Conservation (phyloP, 352 stramenopile species). For the Phytophthora kernoviae region DNA sequence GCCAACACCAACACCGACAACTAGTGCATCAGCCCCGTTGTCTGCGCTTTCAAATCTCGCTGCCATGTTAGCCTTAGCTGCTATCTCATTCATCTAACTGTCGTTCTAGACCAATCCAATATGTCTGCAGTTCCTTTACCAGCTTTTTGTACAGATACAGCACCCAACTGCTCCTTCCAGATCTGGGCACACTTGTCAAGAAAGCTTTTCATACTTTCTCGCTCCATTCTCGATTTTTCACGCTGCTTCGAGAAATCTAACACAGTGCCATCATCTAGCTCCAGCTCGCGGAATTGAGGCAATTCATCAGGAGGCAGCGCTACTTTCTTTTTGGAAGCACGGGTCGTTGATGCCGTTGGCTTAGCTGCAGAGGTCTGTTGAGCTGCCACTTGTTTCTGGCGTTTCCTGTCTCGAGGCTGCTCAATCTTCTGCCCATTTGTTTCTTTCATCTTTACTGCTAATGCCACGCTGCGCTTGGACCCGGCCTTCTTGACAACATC, state of each 20-base stretch:
- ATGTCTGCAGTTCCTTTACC: not conserved
- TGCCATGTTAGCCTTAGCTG: not conserved
- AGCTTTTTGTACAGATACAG: conserved; percentile 29
- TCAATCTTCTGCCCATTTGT: conserved; percentile 14
- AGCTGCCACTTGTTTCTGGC: conserved; percentile 25
- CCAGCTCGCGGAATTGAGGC: conserved; percentile 34
- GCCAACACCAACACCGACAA: conserved; percentile 17
- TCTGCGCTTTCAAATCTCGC: not conserved
- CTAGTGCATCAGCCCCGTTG: conserved; percentile 1
- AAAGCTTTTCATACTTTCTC: conserved; percentile 34
- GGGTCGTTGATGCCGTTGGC: conserved; percentile 10
- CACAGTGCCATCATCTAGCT: conserved; percentile 38
- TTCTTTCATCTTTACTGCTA: conserved; percentile 4
- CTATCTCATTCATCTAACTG: conserved; percentile 5
- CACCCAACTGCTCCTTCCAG: conserved; percentile 38
- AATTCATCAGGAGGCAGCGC: conserved; percentile 17
- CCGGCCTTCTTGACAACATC: conserved; percentile 10
- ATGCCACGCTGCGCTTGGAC: conserved; percentile 2
- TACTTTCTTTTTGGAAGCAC: conserved; percentile 23
- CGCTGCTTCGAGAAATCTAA: conserved; percentile 37
- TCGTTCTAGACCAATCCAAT: not conserved
- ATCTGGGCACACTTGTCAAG: conserved; percentile 35
- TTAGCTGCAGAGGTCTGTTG: conserved; percentile 2
- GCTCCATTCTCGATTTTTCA: conserved; percentile 27
- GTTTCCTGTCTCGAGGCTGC: conserved; percentile 17